A percentile compares a stretch with the other conserved stretches of the same genome.
Conservation (phyloP, 305 asterid species). For the Fraxinus sp. region DNA sequence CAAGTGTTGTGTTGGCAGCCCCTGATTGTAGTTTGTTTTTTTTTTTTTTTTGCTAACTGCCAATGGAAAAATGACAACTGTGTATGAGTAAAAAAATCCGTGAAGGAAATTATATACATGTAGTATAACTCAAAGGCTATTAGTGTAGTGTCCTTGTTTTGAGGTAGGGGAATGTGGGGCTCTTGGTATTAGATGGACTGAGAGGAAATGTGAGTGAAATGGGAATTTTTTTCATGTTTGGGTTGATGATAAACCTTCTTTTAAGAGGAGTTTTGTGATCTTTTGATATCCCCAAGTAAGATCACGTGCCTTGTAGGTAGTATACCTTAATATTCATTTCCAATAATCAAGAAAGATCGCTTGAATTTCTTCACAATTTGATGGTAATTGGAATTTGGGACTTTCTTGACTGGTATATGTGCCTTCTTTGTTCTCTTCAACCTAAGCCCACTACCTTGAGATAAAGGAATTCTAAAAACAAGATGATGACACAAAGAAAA, state of each 20-base stretch:
- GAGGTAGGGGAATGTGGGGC: not conserved
- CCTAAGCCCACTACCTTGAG: constrained; percentile 9
- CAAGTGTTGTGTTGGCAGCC: too few species aligned
- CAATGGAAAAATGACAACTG: too few species aligned
- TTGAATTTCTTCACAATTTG: not conserved
- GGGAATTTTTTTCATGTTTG: constrained; percentile 12
- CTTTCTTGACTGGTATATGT: constrained; percentile 11
- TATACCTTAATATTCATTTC: not conserved
- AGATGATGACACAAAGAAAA: constrained; percentile 41
- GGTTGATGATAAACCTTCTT: constrained; percentile 33
- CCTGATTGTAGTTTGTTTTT: too few species aligned
- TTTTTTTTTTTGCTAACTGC: too few species aligned
- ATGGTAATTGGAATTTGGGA: not conserved
- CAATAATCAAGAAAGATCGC: not conserved
- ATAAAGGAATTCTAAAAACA: constrained; percentile 32
- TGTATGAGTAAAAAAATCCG: too few species aligned
- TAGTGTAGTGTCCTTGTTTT: constrained; percentile 20
- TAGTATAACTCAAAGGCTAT: not conserved
- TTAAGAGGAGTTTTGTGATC: constrained; percentile 40
- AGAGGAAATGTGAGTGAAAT: not conserved
- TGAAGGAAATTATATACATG: too few species aligned
- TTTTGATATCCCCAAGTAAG: constrained; percentile 58
- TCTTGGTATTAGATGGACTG: not conserved
- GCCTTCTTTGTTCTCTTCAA: constrained; percentile 16
- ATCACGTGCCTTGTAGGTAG: constrained; percentile 61